Conservation (phyloP, 1,284 basidiomycete genomes). For the Papiliotrema nemorosa region DNA sequence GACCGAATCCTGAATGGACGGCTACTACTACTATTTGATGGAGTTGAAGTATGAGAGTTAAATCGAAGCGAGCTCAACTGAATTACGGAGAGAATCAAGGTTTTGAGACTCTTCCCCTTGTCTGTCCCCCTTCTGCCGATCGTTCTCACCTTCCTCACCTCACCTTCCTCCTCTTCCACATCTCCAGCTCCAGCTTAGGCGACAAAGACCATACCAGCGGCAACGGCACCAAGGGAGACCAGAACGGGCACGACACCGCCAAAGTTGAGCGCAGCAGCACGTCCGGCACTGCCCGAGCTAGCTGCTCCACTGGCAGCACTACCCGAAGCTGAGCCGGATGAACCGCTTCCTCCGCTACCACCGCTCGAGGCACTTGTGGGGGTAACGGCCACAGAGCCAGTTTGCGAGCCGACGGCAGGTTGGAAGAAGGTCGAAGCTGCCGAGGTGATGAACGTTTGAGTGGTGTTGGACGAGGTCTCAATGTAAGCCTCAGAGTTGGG, state of each 20-base stretch:
- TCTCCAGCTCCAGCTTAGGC: no score
- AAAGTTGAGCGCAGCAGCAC: background rate
- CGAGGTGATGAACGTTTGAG: constrained; percentile 33
- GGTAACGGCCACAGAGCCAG: constrained; percentile 23
- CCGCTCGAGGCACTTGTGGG: constrained; percentile 6
- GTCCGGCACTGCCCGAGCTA: background rate
- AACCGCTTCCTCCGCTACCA: background rate
- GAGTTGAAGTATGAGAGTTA: no score
- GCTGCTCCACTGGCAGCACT: background rate
- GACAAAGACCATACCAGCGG: constrained; percentile 1
- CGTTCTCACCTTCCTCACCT: no score
- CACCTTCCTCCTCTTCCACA: no score
- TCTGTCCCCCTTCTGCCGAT: no score
- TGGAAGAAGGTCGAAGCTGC: constrained; percentile 34
- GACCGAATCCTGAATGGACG: no score
- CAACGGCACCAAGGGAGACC: constrained; percentile 3
- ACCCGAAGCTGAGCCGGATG: background rate
- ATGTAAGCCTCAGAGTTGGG: constrained; percentile 49
- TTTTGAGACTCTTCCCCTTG: no score
- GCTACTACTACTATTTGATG: no score
- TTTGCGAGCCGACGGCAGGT: constrained; percentile 29
- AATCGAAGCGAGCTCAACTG: no score
- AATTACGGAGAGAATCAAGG: no score
- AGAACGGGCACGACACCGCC: background rate
- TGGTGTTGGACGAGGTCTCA: constrained; percentile 47